phyloP scores from a whole-genome alignment of 2,329 filamentous ascomycete genomes.

The Penicillium sp. region DNA sequence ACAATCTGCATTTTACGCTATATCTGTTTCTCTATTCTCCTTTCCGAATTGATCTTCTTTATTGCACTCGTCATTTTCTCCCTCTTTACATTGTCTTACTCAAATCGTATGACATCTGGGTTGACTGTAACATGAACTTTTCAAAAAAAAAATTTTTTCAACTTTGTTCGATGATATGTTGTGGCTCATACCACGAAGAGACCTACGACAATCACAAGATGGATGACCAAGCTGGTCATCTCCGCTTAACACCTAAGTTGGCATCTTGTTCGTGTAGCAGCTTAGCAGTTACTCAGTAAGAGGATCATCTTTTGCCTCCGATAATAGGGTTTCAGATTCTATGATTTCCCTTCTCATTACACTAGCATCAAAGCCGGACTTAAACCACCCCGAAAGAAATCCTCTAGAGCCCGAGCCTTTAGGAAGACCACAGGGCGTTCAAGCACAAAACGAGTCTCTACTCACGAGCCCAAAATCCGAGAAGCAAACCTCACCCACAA shows the following conservation, averaged over 20 bases:
- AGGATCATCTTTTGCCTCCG: no score
- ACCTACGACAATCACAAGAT: no score
- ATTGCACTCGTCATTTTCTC: not conserved
- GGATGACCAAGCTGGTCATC: no score
- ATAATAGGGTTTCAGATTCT: not conserved
- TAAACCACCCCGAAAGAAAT: not conserved
- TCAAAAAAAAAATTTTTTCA: no score
- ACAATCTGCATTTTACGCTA: constrained; percentile 10
- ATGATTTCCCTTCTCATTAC: not conserved
- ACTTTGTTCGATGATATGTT: not conserved
- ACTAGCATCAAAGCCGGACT: not conserved
- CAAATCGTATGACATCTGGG: not conserved
- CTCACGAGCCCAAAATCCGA: not conserved
- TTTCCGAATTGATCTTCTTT: no score
- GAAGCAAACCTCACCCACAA: not conserved
- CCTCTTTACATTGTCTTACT: not conserved
- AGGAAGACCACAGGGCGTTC: not conserved
- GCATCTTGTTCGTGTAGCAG: no score
- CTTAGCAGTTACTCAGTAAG: no score
- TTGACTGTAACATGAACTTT: not conserved
- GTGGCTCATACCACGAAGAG: no score
- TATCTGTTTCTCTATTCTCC: not conserved
- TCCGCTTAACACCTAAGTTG: no score
- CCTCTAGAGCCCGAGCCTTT: not conserved
- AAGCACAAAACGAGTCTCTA: not conserved